Evolutionary conservation across 768 basidiomycete species (phyloP).

Genomic region (Termitomyces sp.): DNA sequence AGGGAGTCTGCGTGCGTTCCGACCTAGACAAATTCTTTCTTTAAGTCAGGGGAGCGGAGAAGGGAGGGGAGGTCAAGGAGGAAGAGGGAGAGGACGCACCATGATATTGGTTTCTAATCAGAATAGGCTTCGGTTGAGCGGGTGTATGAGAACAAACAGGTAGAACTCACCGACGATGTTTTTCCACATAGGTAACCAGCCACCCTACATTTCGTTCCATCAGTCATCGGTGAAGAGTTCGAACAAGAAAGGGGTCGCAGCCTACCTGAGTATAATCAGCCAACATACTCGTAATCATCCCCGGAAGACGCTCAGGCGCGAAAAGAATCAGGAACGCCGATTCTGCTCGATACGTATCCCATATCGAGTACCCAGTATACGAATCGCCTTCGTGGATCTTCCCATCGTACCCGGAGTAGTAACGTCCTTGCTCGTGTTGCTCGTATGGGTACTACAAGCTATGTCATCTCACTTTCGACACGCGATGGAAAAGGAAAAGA

Average conservation of each 20-base stretch:
- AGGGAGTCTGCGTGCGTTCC: constrained; percentile 80
- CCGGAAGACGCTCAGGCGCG: constrained; percentile 72
- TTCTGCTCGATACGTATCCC: constrained; percentile 79
- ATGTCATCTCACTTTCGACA: not conserved
- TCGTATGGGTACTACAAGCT: constrained; percentile 69
- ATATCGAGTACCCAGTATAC: constrained; percentile 80
- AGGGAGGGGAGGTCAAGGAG: not conserved
- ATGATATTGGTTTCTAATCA: constrained; percentile 78
- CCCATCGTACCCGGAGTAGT: constrained; percentile 80
- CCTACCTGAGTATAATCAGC: constrained; percentile 69
- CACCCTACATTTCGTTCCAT: constrained; percentile 39
- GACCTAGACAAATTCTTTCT: constrained; percentile 39
- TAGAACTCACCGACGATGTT: constrained; percentile 60
- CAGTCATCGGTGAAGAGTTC: constrained; percentile 12
- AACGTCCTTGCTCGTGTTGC: constrained; percentile 60
- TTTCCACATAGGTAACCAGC: constrained; percentile 92
- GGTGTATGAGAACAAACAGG: not conserved
- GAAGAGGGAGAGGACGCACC: constrained; percentile 33
- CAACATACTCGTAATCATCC: constrained; percentile 78
- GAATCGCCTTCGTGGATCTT: constrained; percentile 55
- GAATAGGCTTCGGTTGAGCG: not conserved
- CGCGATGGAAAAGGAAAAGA: not conserved
- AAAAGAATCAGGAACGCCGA: constrained; percentile 81
- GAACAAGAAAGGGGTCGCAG: not conserved
- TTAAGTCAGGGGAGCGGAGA: not conserved